phyloP scores from a whole-genome alignment of 257 asterid genomes.

The Nicotiana noctiflora region DNA sequence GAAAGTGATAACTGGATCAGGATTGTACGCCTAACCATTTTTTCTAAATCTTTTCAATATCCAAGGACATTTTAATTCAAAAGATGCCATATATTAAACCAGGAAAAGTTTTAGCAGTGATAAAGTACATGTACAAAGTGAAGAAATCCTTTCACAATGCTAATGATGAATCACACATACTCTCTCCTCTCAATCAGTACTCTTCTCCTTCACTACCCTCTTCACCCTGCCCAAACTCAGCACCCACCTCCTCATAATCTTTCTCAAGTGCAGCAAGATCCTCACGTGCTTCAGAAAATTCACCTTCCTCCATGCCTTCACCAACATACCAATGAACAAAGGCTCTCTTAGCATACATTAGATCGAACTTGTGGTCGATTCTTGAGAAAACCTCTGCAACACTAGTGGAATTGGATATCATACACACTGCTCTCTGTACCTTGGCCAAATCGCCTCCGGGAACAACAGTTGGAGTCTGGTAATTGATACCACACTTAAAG shows the following conservation, averaged over 20 bases:
- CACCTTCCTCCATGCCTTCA: conserved; percentile 17
- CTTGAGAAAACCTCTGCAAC: conserved; percentile 13
- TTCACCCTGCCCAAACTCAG: conserved; percentile 10
- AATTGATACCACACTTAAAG: conserved; percentile 11
- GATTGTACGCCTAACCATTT: no score
- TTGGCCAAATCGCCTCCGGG: conserved; percentile 13
- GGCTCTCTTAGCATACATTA: conserved; percentile 12
- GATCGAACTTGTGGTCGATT: conserved; percentile 11
- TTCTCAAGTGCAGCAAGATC: conserved; percentile 15
- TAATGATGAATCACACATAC: background rate
- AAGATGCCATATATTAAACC: no score
- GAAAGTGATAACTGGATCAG: no score
- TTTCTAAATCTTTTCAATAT: no score
- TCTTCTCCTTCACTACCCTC: conserved; percentile 14
- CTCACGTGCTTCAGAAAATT: conserved; percentile 15
- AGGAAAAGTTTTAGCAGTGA: no score
- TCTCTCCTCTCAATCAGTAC: background rate
- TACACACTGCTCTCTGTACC: conserved; percentile 13
- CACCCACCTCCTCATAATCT: conserved; percentile 15
- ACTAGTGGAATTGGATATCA: conserved; percentile 12
- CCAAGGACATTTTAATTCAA: no score
- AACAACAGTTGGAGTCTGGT: conserved; percentile 8
- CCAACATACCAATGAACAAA: conserved; percentile 18
- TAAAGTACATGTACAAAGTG: no score
- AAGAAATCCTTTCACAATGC: no score